Conservation (phyloP, 2,329 filamentous ascomycete species). For the Penicillium sp. region DNA sequence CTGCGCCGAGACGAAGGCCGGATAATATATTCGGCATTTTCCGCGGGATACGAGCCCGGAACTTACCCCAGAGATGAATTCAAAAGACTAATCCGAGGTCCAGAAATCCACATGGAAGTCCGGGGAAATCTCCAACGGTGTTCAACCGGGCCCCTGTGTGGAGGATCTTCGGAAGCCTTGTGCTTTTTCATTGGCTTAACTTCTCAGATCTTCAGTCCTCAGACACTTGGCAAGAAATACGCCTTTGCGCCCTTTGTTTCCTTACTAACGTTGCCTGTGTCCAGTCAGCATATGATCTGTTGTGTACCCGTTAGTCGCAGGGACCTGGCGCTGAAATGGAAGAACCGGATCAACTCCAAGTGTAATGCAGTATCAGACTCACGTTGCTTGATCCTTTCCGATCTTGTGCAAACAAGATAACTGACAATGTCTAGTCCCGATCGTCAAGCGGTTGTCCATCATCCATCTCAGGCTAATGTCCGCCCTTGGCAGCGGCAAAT, state of each 20-base stretch:
- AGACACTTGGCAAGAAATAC: too few relatives aligned
- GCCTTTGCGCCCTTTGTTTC: too few relatives aligned
- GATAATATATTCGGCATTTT: constrained; percentile 3
- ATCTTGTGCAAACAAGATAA: too few relatives aligned
- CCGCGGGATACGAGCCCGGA: not conserved
- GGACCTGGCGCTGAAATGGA: too few relatives aligned
- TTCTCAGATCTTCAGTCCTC: too few relatives aligned
- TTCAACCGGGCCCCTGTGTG: not conserved
- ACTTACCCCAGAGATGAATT: not conserved
- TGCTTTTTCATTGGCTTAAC: not conserved
- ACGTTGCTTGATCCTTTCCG: too few relatives aligned
- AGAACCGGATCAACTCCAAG: too few relatives aligned
- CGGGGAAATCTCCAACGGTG: constrained; percentile 13
- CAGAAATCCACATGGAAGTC: constrained; percentile 7
- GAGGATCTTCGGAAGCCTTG: not conserved
- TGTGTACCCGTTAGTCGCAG: too few relatives aligned
- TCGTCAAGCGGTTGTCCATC: not conserved
- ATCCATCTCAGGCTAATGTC: not conserved
- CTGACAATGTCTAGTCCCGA: not conserved
- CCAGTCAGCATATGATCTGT: too few relatives aligned
- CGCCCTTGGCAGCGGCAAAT: constrained; percentile 15
- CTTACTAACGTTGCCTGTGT: too few relatives aligned
- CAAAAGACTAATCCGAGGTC: not conserved
- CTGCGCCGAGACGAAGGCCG: not conserved
- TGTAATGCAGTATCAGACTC: too few relatives aligned